Conservation (phyloP, 2,329 filamentous ascomycete species). For the Alternaria dauci region DNA sequence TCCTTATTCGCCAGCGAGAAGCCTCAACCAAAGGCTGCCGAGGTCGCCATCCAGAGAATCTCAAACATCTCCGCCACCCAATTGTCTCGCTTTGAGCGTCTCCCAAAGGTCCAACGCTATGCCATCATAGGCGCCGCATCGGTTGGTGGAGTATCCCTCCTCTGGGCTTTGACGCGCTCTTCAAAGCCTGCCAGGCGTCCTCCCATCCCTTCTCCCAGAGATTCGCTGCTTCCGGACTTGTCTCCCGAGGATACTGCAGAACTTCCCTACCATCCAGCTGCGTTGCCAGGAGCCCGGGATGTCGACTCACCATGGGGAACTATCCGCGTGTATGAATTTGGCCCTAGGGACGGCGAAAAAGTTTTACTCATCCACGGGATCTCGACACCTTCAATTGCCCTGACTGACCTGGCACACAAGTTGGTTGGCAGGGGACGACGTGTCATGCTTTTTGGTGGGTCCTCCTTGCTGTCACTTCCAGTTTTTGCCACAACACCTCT, state of each 20-base stretch:
- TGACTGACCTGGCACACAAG: slow-evolving; percentile 71
- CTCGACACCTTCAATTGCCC: slow-evolving; percentile 75
- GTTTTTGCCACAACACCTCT: slow-evolving; percentile 2
- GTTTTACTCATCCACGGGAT: slow-evolving; percentile 83
- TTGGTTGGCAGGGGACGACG: slow-evolving; percentile 73
- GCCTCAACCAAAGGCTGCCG: slow-evolving; percentile 16
- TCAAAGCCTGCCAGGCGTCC: slow-evolving; percentile 24
- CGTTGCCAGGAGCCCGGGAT: slow-evolving; percentile 73
- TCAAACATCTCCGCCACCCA: slow-evolving; percentile 20
- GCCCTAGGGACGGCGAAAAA: slow-evolving; percentile 73
- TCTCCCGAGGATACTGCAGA: slow-evolving; percentile 33
- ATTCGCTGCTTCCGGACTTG: slow-evolving; percentile 37
- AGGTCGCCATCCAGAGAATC: slow-evolving; percentile 18
- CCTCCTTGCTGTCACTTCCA: slow-evolving; percentile 14
- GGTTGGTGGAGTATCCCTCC: slow-evolving; percentile 36
- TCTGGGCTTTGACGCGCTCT: slow-evolving; percentile 31
- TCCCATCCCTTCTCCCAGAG: slow-evolving; percentile 40
- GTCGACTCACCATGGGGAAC: slow-evolving; percentile 75
- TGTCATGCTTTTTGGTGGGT: slow-evolving; percentile 77
- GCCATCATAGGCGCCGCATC: slow-evolving; percentile 36
- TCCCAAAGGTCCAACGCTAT: slow-evolving; percentile 28
- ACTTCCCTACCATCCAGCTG: slow-evolving; percentile 71
- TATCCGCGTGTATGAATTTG: slow-evolving; percentile 81
- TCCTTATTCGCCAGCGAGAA: slow-evolving; percentile 32
- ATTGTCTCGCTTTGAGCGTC: slow-evolving; percentile 26